Percentiles rank a stretch among this genome's conserved stretches.
These are phyloP conservation scores for Podaxis rugospora DNA, from an alignment of 768 basidiomycete species.

Conservation along the genomic window DNA sequence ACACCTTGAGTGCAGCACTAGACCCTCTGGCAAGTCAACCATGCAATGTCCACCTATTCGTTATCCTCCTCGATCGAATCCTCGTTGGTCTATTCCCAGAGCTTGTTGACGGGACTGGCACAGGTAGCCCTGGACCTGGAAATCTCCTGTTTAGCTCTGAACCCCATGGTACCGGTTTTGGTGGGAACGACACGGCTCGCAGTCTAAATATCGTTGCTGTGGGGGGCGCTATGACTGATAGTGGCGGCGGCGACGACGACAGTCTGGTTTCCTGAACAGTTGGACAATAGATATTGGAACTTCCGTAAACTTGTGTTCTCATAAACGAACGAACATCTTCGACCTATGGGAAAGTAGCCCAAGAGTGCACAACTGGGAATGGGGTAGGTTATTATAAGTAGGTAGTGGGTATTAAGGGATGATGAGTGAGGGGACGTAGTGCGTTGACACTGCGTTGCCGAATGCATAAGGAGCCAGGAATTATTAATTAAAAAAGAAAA, in stretches of 20 bases:
- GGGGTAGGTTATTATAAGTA: background rate
- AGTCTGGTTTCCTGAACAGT: background rate
- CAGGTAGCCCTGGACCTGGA: background rate
- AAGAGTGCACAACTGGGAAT: background rate
- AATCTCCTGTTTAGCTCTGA: background rate
- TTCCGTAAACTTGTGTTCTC: background rate
- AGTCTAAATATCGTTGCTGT: background rate
- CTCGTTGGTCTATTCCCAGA: conserved; percentile 78
- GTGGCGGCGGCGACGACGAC: background rate
- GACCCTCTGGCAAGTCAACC: conserved; percentile 55
- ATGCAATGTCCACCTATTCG: conserved; percentile 78
- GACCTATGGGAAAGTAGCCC: background rate
- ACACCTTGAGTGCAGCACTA: conserved; percentile 48
- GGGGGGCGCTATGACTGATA: background rate
- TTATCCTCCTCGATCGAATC: conserved; percentile 70
- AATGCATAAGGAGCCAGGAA: background rate
- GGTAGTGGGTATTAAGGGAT: background rate
- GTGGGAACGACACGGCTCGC: background rate
- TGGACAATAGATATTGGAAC: background rate
- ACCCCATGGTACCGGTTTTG: background rate
- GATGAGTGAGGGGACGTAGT: background rate
- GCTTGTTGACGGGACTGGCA: conserved; percentile 30
- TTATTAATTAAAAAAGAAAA: background rate
- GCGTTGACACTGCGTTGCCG: background rate
- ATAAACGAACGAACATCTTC: background rate